These are phyloP conservation scores for Boletus patriciae DNA, from an alignment of 768 basidiomycete genomes.

Conservation along the genomic window DNA sequence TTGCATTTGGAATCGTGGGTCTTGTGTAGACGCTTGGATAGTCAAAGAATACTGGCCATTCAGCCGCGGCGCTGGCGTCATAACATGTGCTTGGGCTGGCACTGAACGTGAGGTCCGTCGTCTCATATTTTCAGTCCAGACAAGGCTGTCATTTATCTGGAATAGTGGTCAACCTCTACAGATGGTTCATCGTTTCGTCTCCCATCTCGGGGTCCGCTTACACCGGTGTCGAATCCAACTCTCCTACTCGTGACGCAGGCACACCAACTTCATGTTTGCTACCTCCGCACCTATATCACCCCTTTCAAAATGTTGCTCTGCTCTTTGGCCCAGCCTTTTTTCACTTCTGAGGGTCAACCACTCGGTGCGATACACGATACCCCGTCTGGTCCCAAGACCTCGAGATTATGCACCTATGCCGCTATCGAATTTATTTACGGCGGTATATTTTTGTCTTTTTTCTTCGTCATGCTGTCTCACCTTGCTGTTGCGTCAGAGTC, in stretches of 20 bases:
- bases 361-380: constrained; percentile 31
- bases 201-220: constrained; percentile 56
- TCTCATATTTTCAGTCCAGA: background rate
- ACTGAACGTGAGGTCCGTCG: constrained; percentile 55
- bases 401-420: constrained; percentile 54
- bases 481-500: constrained; percentile 40
- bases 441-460: constrained; percentile 36
- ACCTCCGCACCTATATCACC: constrained; percentile 46
- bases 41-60: constrained; percentile 58
- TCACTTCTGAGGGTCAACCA: constrained; percentile 37
- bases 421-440: constrained; percentile 61
- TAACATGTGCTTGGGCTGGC: constrained; percentile 64
- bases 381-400: constrained; percentile 37
- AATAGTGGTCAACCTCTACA: constrained; percentile 54
- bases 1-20: constrained; percentile 64
- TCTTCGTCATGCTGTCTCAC: background rate
- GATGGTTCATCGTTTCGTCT: constrained; percentile 53
- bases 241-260: constrained; percentile 66
- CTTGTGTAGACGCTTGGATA: constrained; percentile 61
- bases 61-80: constrained; percentile 51
- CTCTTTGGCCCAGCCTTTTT: constrained; percentile 44
- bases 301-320: constrained; percentile 49
- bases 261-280: constrained; percentile 55
- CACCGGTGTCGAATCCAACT: constrained; percentile 53
- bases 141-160: background rate